Evolutionary conservation across 1,139 yeast species (phyloP).

Genomic region (Kodamaea suecica): DNA sequence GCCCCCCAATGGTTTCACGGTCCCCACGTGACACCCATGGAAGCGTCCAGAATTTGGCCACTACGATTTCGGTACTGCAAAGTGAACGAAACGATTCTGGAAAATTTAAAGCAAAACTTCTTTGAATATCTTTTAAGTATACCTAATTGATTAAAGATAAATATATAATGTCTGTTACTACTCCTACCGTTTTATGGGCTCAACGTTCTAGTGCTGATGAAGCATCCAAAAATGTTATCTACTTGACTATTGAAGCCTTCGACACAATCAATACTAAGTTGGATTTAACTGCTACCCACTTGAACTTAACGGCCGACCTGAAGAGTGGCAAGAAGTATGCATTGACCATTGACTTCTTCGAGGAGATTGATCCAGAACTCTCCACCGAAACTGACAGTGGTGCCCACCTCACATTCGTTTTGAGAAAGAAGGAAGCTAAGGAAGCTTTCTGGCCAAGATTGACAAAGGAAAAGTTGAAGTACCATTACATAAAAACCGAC

Average conservation of each 20-base stretch:
- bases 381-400: constrained; percentile 64
- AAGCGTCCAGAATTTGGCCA: too few relatives aligned
- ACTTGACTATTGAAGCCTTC: constrained; percentile 68
- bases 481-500: constrained; percentile 89
- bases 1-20: too few relatives aligned
- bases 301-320: constrained; percentile 59
- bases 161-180: constrained; percentile 7
- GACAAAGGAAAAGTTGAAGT: constrained; percentile 36
- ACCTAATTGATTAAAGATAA: not conserved
- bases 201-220: constrained; percentile 82
- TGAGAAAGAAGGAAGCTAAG: constrained; percentile 64
- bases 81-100: too few relatives aligned
- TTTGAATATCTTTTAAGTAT: too few relatives aligned
- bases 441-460: constrained; percentile 49
- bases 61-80: too few relatives aligned
- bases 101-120: too few relatives aligned
- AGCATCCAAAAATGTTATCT: constrained; percentile 68
- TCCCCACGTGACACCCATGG: too few relatives aligned
- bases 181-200: constrained; percentile 75
- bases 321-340: constrained; percentile 51
- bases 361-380: constrained; percentile 64
- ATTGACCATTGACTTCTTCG: constrained; percentile 66
- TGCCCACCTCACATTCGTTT: constrained; percentile 63
- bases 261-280: constrained; percentile 67
- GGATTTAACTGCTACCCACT: constrained; percentile 54